Conservation (phyloP, 345 rosid genomes). For the Heritiera littoralis region DNA sequence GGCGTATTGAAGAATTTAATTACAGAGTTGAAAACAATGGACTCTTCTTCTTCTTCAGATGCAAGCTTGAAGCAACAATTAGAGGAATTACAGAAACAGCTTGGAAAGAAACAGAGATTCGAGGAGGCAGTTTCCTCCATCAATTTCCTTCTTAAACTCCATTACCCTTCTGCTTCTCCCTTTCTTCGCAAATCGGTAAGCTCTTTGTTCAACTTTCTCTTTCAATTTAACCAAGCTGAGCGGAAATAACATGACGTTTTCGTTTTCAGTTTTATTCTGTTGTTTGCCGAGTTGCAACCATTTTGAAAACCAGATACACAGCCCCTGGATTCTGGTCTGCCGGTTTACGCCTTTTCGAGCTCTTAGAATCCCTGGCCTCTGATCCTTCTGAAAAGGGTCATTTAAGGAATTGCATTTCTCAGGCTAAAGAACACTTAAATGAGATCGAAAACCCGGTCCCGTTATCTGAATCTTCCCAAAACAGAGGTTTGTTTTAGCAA, state of each 20-base stretch:
- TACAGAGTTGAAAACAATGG: slow-evolving; percentile 15
- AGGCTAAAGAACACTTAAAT: slow-evolving; percentile 68
- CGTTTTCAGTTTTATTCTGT: slow-evolving; percentile 60
- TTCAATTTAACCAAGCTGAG: neutral
- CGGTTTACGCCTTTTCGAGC: slow-evolving; percentile 68
- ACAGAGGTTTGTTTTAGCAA: slow-evolving; percentile 42
- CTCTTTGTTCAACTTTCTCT: neutral
- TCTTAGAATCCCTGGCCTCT: slow-evolving; percentile 51
- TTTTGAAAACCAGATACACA: slow-evolving; percentile 78
- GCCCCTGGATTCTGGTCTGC: slow-evolving; percentile 90
- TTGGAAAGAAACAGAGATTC: slow-evolving; percentile 74
- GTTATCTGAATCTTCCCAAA: slow-evolving; percentile 27
- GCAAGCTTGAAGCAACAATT: slow-evolving; percentile 57
- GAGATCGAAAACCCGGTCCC: slow-evolving; percentile 40
- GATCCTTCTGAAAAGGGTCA: slow-evolving; percentile 64
- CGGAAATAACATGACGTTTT: neutral
- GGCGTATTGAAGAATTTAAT: neutral
- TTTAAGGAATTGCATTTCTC: slow-evolving; percentile 61
- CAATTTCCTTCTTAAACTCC: slow-evolving; percentile 50
- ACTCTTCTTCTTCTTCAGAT: slow-evolving; percentile 45
- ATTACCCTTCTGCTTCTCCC: slow-evolving; percentile 62
- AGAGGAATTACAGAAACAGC: slow-evolving; percentile 77
- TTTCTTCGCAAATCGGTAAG: slow-evolving; percentile 61
- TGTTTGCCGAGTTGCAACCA: slow-evolving; percentile 81
- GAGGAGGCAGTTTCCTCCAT: slow-evolving; percentile 73